Percentiles rank a stretch among this genome's conserved stretches.
Evolutionary conservation across 148 eudicot genomes (phyloP).

Genomic region (Agrostemma githago): DNA sequence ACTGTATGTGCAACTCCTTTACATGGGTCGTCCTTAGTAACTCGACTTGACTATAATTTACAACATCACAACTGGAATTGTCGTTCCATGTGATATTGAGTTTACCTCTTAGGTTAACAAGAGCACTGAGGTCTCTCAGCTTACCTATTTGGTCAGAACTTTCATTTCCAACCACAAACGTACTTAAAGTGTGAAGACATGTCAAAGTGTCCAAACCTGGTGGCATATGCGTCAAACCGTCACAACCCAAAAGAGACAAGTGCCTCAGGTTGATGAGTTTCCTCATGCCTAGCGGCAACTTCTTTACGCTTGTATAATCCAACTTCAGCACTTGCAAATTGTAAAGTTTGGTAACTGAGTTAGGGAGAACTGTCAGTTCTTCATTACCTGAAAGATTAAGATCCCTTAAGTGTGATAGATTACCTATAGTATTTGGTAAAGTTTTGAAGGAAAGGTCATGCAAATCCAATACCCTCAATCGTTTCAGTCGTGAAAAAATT

Average conservation of each 20-base stretch:
- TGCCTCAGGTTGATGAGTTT: conserved; percentile 23
- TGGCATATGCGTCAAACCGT: conserved; percentile 15
- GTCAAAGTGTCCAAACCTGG: conserved; percentile 12
- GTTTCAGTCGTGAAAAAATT: conserved; percentile 8
- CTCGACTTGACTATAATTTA: neutral
- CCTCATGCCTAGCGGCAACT: conserved; percentile 12
- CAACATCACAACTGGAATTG: too few species aligned
- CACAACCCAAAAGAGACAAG: neutral
- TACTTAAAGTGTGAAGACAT: conserved; percentile 3
- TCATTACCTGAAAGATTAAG: conserved; percentile 24
- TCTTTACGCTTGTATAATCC: neutral
- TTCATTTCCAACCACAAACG: conserved; percentile 4
- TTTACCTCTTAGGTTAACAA: too few species aligned
- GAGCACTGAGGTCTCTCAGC: too few species aligned
- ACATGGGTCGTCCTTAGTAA: neutral
- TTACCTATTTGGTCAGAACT: neutral
- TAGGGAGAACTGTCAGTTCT: neutral
- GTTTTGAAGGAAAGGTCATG: neutral
- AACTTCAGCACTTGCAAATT: conserved; percentile 29
- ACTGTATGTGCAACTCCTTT: neutral
- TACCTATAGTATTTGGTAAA: conserved; percentile 25
- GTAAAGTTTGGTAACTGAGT: conserved; percentile 26
- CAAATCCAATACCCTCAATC: conserved; percentile 29
- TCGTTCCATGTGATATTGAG: neutral
- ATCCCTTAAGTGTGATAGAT: conserved; percentile 31